Base-by-base conservation (phyloP, 225 moss, liverwort and hornwort species). In the Marchantia polymorpha region DNA sequence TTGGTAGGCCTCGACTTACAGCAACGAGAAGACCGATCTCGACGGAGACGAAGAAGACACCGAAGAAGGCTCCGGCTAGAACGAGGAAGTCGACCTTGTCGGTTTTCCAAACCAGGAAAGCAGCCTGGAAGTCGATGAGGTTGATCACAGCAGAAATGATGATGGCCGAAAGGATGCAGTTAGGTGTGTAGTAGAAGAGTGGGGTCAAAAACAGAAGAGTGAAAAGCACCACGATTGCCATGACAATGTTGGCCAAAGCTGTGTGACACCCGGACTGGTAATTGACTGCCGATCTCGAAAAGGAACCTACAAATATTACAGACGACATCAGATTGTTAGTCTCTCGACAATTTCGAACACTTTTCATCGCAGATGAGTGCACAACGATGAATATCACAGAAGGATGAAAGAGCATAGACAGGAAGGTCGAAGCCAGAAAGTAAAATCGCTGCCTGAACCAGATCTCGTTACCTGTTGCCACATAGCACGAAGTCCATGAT, bases 211-310 rank as follows among this genome's bases (percentile, higher is more conserved):
- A 75, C 22, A 91, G 60, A 26, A 97, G 76, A 0, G 85, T 88
- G 10, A 94, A 23, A 19, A 97, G 70, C 49, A 97, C 84, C 17
- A 94, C 88, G 5, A 92, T 0, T 0, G 97, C 23, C 97, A 97
- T 97, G 0, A 97, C 39, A 27, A 97, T 77, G 79, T 97, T 94
- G 6, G 91, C 0, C 83, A 97, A 71, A 13, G 93, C 88, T 0
- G 94, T 69, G n/a, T 83, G 77, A 67, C 81, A 89, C 25, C 97
- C 97, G 6, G 97, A 83, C 55, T 93, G 90, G 31, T 64, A 89
- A 10, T 94, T 97, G 51, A 97, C 97, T 1, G 94, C 97, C 9
- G 97, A 97, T 79, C 97, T 90, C 9, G 94, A 97, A 50, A 97
- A 97, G 6, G 97, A 97, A 13, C 94, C 97, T 96, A 88, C 76